Evolutionary conservation across 495 filamentous ascomycete genomes (phyloP).

Genomic region (Annulohypoxylon nitens): DNA sequence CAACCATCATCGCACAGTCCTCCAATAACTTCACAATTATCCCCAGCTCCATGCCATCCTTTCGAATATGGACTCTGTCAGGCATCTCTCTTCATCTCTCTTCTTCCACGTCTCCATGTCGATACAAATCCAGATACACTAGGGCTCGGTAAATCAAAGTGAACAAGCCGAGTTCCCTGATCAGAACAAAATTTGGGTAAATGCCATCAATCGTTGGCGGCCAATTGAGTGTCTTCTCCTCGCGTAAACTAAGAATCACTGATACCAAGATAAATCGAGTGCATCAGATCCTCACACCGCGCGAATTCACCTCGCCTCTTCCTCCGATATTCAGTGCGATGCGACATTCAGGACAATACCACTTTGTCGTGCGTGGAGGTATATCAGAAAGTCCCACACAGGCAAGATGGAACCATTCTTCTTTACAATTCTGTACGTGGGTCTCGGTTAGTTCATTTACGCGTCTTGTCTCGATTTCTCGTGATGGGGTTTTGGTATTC

Average conservation of each 20-base stretch:
- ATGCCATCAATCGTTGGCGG: conserved; percentile 10
- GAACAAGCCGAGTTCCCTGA: not conserved
- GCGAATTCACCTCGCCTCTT: conserved; percentile 67
- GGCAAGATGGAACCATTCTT: conserved; percentile 94
- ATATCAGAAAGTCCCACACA: conserved; percentile 84
- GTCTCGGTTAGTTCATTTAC: conserved; percentile 39
- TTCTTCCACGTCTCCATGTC: not conserved
- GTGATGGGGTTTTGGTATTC: conserved; percentile 36
- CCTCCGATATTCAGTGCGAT: conserved; percentile 72
- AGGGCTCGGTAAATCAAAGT: conserved; percentile 1
- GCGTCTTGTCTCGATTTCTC: conserved; percentile 14
- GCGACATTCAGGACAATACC: conserved; percentile 94
- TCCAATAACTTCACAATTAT: not conserved
- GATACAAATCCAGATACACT: not conserved
- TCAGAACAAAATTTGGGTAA: not conserved
- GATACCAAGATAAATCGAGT: not conserved
- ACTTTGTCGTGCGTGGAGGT: conserved; percentile 83
- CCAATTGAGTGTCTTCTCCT: not conserved
- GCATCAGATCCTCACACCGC: conserved; percentile 63
- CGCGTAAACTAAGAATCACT: not conserved
- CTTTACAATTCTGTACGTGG: conserved; percentile 68
- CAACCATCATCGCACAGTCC: not conserved
- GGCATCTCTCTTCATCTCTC: not conserved
- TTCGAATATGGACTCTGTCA: not conserved
- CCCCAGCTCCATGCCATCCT: not conserved